These are phyloP conservation scores for Xylaria sp. DNA, from an alignment of 2,329 filamentous ascomycete genomes.

Conservation along the genomic window DNA sequence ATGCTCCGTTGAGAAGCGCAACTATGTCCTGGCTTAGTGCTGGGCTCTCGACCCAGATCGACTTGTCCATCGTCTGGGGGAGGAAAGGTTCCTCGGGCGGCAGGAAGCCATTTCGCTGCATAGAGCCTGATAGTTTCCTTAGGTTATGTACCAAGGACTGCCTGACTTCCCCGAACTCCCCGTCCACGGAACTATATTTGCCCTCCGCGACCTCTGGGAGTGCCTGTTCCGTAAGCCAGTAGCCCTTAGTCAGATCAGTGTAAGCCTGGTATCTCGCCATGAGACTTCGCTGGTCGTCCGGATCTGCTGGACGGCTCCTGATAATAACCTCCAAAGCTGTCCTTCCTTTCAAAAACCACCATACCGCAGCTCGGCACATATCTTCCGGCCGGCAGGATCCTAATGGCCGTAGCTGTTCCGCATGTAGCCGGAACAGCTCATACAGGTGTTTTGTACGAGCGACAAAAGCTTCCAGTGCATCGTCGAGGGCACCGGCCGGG, in stretches of 20 bases:
- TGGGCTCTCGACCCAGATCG: conserved; percentile 81
- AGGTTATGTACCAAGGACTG: conserved; percentile 65
- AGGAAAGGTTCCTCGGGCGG: conserved; percentile 69
- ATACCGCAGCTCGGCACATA: conserved; percentile 73
- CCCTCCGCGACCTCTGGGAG: conserved; percentile 53
- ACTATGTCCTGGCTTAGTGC: conserved; percentile 71
- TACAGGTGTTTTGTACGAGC: conserved; percentile 72
- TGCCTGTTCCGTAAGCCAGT: conserved; percentile 72
- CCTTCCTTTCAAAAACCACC: conserved; percentile 89
- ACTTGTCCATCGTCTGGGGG: conserved; percentile 78
- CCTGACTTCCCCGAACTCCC: conserved; percentile 56
- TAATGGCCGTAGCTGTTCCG: conserved; percentile 71
- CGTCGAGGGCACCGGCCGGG: conserved; percentile 54
- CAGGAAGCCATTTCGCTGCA: conserved; percentile 81
- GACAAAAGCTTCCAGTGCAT: conserved; percentile 71
- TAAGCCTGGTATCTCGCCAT: conserved; percentile 74
- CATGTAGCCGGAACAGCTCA: conserved; percentile 75
- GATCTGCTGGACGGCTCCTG: conserved; percentile 61
- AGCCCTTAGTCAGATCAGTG: conserved; percentile 80
- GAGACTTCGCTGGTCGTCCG: conserved; percentile 58
- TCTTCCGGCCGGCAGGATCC: conserved; percentile 65
- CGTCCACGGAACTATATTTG: conserved; percentile 45
- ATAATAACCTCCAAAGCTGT: conserved; percentile 74
- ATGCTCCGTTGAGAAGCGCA: conserved; percentile 68
- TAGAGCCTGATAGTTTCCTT: conserved; percentile 75